phyloP scores from a whole-genome alignment of 2,329 filamentous ascomycete genomes.

The Xylogone sp. region DNA sequence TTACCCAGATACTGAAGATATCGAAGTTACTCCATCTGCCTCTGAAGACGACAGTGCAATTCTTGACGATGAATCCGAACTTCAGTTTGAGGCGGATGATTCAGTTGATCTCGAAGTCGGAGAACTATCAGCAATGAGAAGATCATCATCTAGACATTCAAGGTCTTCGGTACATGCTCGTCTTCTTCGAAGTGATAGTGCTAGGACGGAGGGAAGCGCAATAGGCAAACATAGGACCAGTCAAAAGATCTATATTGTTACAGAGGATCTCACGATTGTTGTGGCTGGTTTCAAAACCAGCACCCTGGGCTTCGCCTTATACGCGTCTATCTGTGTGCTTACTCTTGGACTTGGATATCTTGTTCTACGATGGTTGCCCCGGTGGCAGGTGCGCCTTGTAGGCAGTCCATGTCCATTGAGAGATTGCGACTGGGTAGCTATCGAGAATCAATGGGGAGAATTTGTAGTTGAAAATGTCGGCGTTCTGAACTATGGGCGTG shows the following conservation, averaged over 20 bases:
- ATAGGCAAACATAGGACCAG: constrained; percentile 60
- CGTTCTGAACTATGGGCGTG: constrained; percentile 47
- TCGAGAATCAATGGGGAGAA: constrained; percentile 98
- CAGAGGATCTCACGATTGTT: constrained; percentile 91
- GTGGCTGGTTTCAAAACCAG: constrained; percentile 89
- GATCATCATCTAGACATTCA: constrained; percentile 60
- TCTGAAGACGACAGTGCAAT: constrained; percentile 34
- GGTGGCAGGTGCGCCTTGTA: constrained; percentile 75
- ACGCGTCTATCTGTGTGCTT: constrained; percentile 65
- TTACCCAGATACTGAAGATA: constrained; percentile 66
- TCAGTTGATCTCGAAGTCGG: constrained; percentile 29
- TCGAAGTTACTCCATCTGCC: constrained; percentile 44
- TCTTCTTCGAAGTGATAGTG: constrained; percentile 69
- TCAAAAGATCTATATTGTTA: constrained; percentile 91
- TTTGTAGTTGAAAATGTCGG: constrained; percentile 72
- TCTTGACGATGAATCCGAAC: constrained; percentile 32
- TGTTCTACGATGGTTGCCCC: constrained; percentile 83
- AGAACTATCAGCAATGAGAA: constrained; percentile 43
- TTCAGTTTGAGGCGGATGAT: constrained; percentile 26
- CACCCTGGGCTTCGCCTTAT: constrained; percentile 61
- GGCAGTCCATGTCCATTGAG: constrained; percentile 66
- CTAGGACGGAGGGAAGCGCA: constrained; percentile 62
- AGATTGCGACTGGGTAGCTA: constrained; percentile 84
- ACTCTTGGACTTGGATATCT: constrained; percentile 80
- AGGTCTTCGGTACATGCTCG: constrained; percentile 55